Conservation (phyloP, 2,329 filamentous ascomycete species). For the Incumbomyces delicatus region DNA sequence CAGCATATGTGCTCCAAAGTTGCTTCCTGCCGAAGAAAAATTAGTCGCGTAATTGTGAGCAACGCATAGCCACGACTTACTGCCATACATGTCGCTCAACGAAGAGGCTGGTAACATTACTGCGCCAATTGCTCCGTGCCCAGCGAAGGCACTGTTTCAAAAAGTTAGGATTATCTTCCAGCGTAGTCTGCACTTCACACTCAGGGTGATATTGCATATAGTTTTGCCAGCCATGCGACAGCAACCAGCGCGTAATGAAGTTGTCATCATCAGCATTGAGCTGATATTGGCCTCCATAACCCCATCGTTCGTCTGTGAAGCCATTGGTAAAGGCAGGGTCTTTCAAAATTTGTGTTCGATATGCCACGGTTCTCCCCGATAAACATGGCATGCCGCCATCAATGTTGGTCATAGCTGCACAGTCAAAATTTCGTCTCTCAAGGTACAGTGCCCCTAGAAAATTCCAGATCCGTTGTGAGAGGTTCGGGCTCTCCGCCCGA, state of each 20-base stretch:
- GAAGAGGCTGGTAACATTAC: conserved; percentile 84
- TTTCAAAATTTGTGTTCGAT: conserved; percentile 77
- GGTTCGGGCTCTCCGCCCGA: conserved; percentile 52
- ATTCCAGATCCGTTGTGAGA: conserved; percentile 62
- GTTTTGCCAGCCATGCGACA: conserved; percentile 84
- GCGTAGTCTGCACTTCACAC: conserved; percentile 83
- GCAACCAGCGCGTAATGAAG: conserved; percentile 93
- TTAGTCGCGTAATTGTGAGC: conserved; percentile 13
- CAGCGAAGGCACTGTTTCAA: conserved; percentile 88
- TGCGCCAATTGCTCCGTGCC: conserved; percentile 96
- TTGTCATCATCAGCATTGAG: conserved; percentile 97
- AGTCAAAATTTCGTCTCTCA: conserved; percentile 90
- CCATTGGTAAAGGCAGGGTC: conserved; percentile 76
- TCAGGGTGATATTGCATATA: conserved; percentile 90
- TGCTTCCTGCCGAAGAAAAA: conserved; percentile 55
- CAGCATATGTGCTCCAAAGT: conserved; percentile 85
- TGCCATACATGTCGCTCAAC: conserved; percentile 74
- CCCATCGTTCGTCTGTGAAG: conserved; percentile 87
- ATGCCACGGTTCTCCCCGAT: conserved; percentile 86
- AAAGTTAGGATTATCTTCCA: conserved; percentile 82
- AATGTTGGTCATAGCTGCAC: conserved; percentile 87
- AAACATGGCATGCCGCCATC: conserved; percentile 96
- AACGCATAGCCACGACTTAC: conserved; percentile 48
- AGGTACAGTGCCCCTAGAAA: conserved; percentile 89
- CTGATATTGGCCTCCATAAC: conserved; percentile 62